Percentiles rank a stretch among this genome's conserved stretches.
phyloP scores from a whole-genome alignment of 2,329 filamentous ascomycete genomes.

The Pseudocercospora eumusae region DNA sequence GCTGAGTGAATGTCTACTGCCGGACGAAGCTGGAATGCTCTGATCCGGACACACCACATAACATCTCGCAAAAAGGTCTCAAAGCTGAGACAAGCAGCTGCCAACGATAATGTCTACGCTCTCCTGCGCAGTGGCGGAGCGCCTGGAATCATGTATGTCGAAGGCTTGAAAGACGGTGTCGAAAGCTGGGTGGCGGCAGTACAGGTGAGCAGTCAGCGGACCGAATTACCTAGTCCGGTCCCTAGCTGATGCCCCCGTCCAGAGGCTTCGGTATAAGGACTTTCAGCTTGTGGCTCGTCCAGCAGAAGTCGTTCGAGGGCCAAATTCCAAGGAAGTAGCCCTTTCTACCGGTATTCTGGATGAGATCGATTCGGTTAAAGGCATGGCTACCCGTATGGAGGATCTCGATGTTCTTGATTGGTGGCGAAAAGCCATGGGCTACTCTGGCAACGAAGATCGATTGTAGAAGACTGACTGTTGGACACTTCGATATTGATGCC shows the following conservation, averaged over 20 bases:
- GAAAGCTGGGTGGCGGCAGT: conserved; percentile 66
- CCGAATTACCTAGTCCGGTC: not conserved
- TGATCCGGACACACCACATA: conserved; percentile 79
- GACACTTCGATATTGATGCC: not conserved
- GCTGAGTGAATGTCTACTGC: conserved; percentile 13
- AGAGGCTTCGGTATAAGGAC: conserved; percentile 68
- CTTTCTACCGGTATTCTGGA: conserved; percentile 47
- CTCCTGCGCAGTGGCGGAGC: conserved; percentile 67
- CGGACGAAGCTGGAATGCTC: conserved; percentile 49
- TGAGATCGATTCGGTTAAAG: conserved; percentile 65
- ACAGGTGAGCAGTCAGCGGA: conserved; percentile 45
- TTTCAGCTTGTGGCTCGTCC: conserved; percentile 64
- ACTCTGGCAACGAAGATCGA: conserved; percentile 28
- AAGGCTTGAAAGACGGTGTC: conserved; percentile 60
- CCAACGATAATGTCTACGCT: conserved; percentile 61
- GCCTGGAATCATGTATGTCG: conserved; percentile 78
- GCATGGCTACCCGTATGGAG: conserved; percentile 65
- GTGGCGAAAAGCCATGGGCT: conserved; percentile 71
- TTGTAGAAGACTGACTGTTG: conserved; percentile 15
- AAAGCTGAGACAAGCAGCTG: conserved; percentile 64
- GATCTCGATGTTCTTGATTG: conserved; percentile 60
- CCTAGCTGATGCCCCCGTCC: not conserved
- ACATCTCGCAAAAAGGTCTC: conserved; percentile 74
- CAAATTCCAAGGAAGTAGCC: conserved; percentile 5
- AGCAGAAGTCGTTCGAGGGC: conserved; percentile 39